Evolutionary conservation across 305 asterid species (phyloP).

Genomic region (Ajuga reptans): DNA sequence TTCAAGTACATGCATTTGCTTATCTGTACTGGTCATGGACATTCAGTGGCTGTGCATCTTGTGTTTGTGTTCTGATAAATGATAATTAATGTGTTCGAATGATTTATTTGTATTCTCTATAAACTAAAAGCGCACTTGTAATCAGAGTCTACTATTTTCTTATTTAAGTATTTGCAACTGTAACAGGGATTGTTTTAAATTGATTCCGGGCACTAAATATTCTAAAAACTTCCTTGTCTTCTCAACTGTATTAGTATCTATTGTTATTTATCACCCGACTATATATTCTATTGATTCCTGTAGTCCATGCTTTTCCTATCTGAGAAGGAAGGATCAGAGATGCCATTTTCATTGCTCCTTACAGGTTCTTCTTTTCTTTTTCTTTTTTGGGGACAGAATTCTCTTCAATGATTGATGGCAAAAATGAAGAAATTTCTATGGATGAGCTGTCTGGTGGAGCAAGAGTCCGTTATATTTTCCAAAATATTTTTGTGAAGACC

Average conservation of each 20-base stretch:
- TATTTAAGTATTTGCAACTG: no score
- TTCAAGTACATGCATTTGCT: no score
- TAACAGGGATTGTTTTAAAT: no score
- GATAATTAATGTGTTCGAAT: background rate
- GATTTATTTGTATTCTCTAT: background rate
- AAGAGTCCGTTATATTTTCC: slow-evolving; percentile 85
- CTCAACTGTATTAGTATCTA: background rate
- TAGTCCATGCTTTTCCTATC: slow-evolving; percentile 2
- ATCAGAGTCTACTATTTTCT: no score
- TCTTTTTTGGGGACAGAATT: slow-evolving; percentile 39
- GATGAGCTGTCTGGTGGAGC: slow-evolving; percentile 92
- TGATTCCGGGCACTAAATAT: no score
- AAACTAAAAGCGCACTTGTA: background rate
- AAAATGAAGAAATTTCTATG: slow-evolving; percentile 78
- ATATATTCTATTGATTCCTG: background rate
- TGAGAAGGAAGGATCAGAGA: background rate
- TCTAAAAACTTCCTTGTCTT: background rate
- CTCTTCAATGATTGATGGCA: slow-evolving; percentile 76
- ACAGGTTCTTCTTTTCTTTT: slow-evolving; percentile 10
- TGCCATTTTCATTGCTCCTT: slow-evolving; percentile 9
- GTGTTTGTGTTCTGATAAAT: background rate
- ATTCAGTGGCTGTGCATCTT: slow-evolving; percentile 9
- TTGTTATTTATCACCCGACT: background rate
- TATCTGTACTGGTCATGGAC: no score
- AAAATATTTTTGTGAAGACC: slow-evolving; percentile 70